Base-by-base conservation (phyloP, 805 yeast genomes). In the Crinitomyces ghanaensis region DNA sequence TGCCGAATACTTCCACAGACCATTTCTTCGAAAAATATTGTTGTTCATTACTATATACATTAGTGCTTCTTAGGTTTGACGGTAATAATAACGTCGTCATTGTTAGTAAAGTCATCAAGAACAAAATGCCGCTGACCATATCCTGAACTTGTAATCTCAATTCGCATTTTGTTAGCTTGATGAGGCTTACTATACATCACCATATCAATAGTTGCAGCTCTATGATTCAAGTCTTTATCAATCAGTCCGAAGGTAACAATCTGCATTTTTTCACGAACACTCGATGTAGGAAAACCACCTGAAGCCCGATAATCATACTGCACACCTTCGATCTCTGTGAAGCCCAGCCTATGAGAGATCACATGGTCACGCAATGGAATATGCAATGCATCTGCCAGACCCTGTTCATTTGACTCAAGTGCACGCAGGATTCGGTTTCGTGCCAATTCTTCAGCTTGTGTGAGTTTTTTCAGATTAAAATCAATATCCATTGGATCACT, bases 251-350 rank as follows among this genome's bases (percentile, higher is more conserved):
- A 44, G 8, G 40, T 29, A 27, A 40, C 27, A 16, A 44, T 34
- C 23, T 38, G 42, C 34, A 45, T 33, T 15, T 37, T 33, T 25
- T 45, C 45, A 14, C 40, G 39, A 19, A 43, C 33, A 9, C 47
- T 48, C 24, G 25, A 31, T 9, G 38, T 23, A n/a, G n/a, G n/a
- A n/a, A n/a, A n/a, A n/a, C n/a, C n/a, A n/a, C n/a, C n/a, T 6
- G 48, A 44, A 5, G 40, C 40, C 16, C 40, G 36, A 34, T 40
- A 45, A 25, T 45, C 50, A 31, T 45, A 46, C 19, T 44, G 43
- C 11, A 44, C 35, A 3, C 37, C 21, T 25, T 45, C 45, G 2
- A 42, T 38, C 6, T 33, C 37, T 5, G 48, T 42, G 36, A 43
- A 40, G 3, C 41, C 41, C 28, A 44, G 24, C n/a, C n/a, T n/a